Evolutionary conservation across 257 asterid genomes (phyloP).

Genomic region (Solanum pennellii): DNA sequence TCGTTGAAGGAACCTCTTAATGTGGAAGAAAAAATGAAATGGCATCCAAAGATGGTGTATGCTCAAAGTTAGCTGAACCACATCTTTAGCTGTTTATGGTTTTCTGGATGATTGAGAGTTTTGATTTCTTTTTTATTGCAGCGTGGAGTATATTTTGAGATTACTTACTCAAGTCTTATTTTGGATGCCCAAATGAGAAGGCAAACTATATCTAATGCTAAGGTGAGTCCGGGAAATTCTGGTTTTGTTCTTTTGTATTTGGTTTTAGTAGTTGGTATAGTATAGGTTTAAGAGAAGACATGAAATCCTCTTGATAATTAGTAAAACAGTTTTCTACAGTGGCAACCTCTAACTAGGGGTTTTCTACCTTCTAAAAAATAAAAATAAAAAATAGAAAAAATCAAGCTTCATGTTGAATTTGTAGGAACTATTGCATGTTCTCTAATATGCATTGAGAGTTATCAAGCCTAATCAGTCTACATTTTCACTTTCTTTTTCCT

Average conservation of each 20-base stretch:
- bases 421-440: neutral
- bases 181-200: constrained; percentile 63
- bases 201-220: constrained; percentile 63
- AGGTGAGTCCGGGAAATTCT: constrained; percentile 30
- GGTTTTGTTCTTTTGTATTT: neutral
- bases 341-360: neutral
- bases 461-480: neutral
- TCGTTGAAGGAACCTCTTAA: neutral
- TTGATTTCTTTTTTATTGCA: constrained; percentile 24
- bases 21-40: neutral
- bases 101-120: neutral
- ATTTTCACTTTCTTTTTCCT: neutral
- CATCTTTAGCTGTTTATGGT: neutral
- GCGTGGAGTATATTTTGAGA: constrained; percentile 93
- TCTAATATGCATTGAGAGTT: neutral
- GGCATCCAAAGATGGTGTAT: neutral
- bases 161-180: constrained; percentile 64
- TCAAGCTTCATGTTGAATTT: neutral
- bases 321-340: neutral
- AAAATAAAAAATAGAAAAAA: neutral
- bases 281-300: neutral
- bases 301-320: neutral
- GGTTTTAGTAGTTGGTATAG: neutral
- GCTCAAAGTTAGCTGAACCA: neutral
- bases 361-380: neutral